Base-by-base conservation (phyloP, 441 rosid species). In the Manihot esculenta region DNA sequence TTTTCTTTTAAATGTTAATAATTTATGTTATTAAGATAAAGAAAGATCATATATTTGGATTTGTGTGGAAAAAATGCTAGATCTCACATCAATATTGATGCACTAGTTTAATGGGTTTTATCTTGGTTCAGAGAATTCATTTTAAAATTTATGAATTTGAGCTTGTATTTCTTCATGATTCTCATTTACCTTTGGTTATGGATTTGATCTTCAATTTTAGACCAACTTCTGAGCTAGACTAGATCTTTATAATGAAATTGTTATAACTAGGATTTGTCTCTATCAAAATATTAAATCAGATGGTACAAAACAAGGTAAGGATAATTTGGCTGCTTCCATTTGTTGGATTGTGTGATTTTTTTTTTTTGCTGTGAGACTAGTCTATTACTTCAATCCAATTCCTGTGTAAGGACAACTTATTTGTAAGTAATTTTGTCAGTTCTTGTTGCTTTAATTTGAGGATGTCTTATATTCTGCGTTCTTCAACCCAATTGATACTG, bases 81-180 rank as follows among this genome's bases (percentile, higher is more conserved):
- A 74, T 80, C 84, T 74, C 70, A n/a, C 21, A 4, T 68, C 49
- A 63, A 42, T 21, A 13, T 24, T 66, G 53, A 48, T 30, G 56
- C 72, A 12, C 58, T 70, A n/a, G 41, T 38, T 33, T n/a, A 20
- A 33, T 59, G 50, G 64, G 58, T 61, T 58, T 58, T 65, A 54
- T 49, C 55, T 56, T 62, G 64, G 27, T 44, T 33, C 41, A 8
- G 18, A 21, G 27, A 42, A 21, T 50, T 45, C 12, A 15, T 30
- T 45, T 66, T 44, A 24, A 67, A 15, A 23, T 67, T 10, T 21
- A 15, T 14, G 59, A 35, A 61, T 65, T 30, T 70, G 56, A 45
- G 51, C 18, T 35, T 47, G n/a, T 62, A 55, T 64, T 47, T n/a
- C 17, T 27, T 30, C 41, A 6, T 56, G 24, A 26, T 33, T 4